Evolutionary conservation across 208 protist genomes (phyloP).

Genomic region (Histomonas meleagridis): DNA sequence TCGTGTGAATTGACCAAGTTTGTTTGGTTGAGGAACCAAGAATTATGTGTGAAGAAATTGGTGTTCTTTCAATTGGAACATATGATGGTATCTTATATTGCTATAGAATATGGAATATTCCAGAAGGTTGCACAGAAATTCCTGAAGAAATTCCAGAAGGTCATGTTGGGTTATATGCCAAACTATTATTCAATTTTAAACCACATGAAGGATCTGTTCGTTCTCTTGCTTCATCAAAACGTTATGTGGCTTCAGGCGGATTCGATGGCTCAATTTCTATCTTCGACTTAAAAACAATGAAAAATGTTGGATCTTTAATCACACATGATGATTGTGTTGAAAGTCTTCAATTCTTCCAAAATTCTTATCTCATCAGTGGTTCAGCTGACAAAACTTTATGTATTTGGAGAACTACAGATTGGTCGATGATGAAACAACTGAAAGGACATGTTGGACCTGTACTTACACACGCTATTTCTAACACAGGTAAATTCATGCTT

Average conservation of each 20-base stretch:
- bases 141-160: background rate
- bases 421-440: background rate
- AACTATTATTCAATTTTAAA: background rate
- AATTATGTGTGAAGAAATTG: background rate
- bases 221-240: background rate
- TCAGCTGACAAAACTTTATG: slow-evolving; percentile 12
- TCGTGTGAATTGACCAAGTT: too few relatives aligned
- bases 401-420: background rate
- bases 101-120: background rate
- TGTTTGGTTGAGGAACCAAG: too few relatives aligned
- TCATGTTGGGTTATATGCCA: background rate
- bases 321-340: background rate
- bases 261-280: background rate
- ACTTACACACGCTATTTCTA: background rate
- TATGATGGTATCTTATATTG: background rate
- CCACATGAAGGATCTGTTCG: background rate
- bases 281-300: background rate
- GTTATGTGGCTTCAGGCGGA: background rate
- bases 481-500: background rate
- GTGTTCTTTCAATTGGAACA: background rate
- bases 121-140: background rate
- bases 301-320: background rate
- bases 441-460: background rate
- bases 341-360: background rate
- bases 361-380: background rate